A percentile compares a stretch with the other conserved stretches of the same genome.
Conservation (phyloP, 192 early-diverging fungal genomes). For the Backusella westeae region DNA sequence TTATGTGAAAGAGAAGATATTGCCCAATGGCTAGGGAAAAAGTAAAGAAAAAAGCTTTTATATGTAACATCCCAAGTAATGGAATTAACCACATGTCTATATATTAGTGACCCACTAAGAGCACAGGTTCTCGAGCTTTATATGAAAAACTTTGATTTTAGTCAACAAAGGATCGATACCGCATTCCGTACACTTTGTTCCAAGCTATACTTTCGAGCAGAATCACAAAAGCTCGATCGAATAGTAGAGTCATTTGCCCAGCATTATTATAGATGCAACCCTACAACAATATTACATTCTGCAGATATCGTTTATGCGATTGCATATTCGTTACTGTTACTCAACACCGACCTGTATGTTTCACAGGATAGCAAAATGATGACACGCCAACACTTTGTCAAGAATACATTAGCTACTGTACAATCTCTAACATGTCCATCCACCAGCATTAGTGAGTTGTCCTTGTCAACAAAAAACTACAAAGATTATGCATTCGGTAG, state of each 20-base stretch:
- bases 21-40: conserved; percentile 43
- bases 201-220: conserved; percentile 77
- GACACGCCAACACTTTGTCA: conserved; percentile 68
- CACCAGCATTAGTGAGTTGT: not conserved
- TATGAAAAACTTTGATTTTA: conserved; percentile 76
- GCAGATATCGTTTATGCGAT: conserved; percentile 86
- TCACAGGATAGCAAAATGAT: conserved; percentile 66
- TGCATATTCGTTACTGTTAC: conserved; percentile 77
- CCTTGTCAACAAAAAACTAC: not conserved
- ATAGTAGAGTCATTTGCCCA: conserved; percentile 76
- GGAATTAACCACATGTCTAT: not conserved
- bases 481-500: not conserved
- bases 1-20: conserved; percentile 43
- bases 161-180: conserved; percentile 63
- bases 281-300: conserved; percentile 14
- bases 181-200: conserved; percentile 64
- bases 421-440: not conserved
- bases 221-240: conserved; percentile 87
- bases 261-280: conserved; percentile 81
- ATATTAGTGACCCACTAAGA: not conserved
- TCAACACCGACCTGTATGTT: conserved; percentile 92
- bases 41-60: conserved; percentile 21
- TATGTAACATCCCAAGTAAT: not conserved
- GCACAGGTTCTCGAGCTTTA: conserved; percentile 56
- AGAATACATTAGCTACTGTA: conserved; percentile 56